These are phyloP conservation scores for Dissophora ornata DNA, from an alignment of 192 early-diverging fungal genomes.

Conservation along the genomic window DNA sequence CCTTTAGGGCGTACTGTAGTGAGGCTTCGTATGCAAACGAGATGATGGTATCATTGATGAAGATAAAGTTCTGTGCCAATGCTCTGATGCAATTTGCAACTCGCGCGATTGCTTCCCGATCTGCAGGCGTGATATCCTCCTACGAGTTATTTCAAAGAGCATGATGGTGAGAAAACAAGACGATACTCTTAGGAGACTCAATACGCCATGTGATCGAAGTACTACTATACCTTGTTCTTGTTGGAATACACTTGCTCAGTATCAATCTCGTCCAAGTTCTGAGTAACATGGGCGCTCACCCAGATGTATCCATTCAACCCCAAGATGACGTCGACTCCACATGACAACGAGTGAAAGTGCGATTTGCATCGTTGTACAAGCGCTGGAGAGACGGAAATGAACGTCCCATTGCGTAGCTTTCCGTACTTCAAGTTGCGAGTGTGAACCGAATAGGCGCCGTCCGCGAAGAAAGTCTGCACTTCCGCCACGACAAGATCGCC, in stretches of 20 bases:
- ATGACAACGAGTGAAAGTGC: constrained; percentile 93
- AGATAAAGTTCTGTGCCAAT: constrained; percentile 79
- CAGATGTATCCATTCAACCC: constrained; percentile 98
- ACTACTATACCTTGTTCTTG: constrained; percentile 79
- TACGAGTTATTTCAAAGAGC: not conserved
- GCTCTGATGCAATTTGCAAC: constrained; percentile 89
- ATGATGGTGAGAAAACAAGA: too few relatives aligned
- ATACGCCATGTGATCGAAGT: too few relatives aligned
- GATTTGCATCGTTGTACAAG: constrained; percentile 93
- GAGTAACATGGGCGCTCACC: constrained; percentile 81
- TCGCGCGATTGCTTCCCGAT: constrained; percentile 88
- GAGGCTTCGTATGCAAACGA: constrained; percentile 92
- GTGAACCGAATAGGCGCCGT: constrained; percentile 89
- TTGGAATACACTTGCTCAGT: constrained; percentile 88
- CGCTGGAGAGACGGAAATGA: constrained; percentile 88
- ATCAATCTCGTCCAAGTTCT: constrained; percentile 74
- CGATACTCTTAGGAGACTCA: too few relatives aligned
- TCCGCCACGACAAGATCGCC: constrained; percentile 96
- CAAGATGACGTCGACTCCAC: constrained; percentile 92
- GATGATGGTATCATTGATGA: constrained; percentile 91
- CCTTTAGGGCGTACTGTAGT: constrained; percentile 68
- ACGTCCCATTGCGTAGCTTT: constrained; percentile 79
- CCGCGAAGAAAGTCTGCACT: constrained; percentile 85
- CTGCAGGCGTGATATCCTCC: constrained; percentile 73
- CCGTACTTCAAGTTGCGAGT: constrained; percentile 92